Evolutionary conservation across 2,329 filamentous ascomycete species (phyloP).

Genomic region (Albophoma yamanashiensis): DNA sequence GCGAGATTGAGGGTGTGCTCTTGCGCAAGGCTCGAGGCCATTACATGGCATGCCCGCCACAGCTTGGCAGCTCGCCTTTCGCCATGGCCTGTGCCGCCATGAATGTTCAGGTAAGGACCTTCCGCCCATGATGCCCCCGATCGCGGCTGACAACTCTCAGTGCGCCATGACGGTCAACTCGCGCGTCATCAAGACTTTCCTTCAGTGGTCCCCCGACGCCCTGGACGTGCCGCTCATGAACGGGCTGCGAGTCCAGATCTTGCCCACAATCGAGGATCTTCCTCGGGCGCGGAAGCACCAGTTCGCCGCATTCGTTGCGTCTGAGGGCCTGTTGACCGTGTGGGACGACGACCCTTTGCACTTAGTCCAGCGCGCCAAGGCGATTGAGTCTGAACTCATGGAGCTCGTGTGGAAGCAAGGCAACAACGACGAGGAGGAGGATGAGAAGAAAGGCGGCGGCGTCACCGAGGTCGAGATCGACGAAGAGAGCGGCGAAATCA

Average conservation of each 20-base stretch:
- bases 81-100: constrained; percentile 55
- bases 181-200: constrained; percentile 66
- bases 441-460: constrained; percentile 36
- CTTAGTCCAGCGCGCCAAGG: constrained; percentile 56
- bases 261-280: constrained; percentile 62
- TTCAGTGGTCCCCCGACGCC: constrained; percentile 62
- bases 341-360: constrained; percentile 75
- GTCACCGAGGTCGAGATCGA: constrained; percentile 50
- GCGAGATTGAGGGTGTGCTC: constrained; percentile 61
- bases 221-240: constrained; percentile 68
- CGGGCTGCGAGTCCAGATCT: constrained; percentile 64
- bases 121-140: background rate
- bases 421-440: constrained; percentile 40
- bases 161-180: constrained; percentile 76
- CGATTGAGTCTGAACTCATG: constrained; percentile 68
- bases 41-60: constrained; percentile 64
- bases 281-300: constrained; percentile 65
- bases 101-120: constrained; percentile 52
- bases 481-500: constrained; percentile 58
- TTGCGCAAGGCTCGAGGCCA: constrained; percentile 56
- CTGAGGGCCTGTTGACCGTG: constrained; percentile 60
- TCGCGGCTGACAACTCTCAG: constrained; percentile 21
- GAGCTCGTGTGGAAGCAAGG: constrained; percentile 62
- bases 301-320: constrained; percentile 68
- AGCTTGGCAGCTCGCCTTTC: constrained; percentile 51